A percentile compares a stretch with the other conserved stretches of the same genome.
These are phyloP conservation scores for Candida ortonii DNA, from an alignment of 805 yeast genomes.

Conservation along the genomic window DNA sequence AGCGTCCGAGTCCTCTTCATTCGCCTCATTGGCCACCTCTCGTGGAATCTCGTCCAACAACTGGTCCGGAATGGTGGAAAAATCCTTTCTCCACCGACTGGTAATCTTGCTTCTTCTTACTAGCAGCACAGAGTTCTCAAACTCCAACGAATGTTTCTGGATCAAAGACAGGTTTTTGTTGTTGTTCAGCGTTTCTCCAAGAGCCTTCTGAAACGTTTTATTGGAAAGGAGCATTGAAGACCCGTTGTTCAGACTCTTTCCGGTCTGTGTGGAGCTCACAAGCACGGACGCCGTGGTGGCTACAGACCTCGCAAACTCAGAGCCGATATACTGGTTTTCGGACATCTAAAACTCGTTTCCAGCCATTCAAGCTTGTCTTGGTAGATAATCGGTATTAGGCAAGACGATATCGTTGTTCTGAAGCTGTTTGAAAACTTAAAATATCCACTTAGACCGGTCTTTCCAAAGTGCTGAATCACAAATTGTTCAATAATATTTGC, in stretches of 20 bases:
- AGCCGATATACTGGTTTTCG: conserved; percentile 10
- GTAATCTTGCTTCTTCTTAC: conserved; percentile 15
- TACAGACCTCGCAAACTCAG: conserved; percentile 45
- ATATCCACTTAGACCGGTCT: too few species aligned
- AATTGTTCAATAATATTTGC: too few species aligned
- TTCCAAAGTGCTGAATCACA: too few species aligned
- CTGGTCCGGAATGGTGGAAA: conserved; percentile 59
- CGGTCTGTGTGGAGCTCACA: conserved; percentile 31
- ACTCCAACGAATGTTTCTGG: conserved; percentile 19
- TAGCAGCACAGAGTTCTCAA: conserved; percentile 13
- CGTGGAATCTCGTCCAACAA: conserved; percentile 53
- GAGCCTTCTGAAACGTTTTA: conserved; percentile 41
- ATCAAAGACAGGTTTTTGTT: conserved; percentile 28
- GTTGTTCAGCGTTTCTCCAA: conserved; percentile 41
- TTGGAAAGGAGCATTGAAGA: conserved; percentile 23
- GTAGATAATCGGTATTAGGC: background rate
- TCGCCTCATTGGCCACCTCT: too few species aligned
- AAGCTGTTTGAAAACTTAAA: background rate
- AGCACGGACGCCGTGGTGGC: conserved; percentile 57
- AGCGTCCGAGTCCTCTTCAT: conserved; percentile 9
- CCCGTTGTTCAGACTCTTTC: conserved; percentile 14
- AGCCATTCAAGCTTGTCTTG: conserved; percentile 2
- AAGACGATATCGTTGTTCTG: background rate
- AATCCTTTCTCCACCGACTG: conserved; percentile 34
- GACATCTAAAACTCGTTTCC: background rate